phyloP scores from a whole-genome alignment of 805 yeast genomes.

The Cyberlindnera euphorbiiphila region DNA sequence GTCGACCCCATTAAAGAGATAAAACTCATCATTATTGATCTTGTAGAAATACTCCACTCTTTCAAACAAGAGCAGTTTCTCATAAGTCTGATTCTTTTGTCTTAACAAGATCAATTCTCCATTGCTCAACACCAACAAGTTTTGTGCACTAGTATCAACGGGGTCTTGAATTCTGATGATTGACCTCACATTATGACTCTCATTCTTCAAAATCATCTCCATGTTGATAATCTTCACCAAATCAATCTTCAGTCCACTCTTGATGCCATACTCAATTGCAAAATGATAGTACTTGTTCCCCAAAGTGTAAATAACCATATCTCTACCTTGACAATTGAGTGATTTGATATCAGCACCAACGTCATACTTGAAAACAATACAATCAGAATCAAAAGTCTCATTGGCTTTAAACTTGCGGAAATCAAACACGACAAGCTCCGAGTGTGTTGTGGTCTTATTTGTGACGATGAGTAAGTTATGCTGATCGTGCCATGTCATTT shows the following conservation, averaged over 20 bases:
- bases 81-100: slow-evolving; percentile 8
- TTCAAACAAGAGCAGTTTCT: slow-evolving; percentile 22
- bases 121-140: slow-evolving; percentile 23
- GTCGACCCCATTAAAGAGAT: slow-evolving; percentile 38
- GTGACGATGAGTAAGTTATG: slow-evolving; percentile 20
- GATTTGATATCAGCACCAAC: slow-evolving; percentile 18
- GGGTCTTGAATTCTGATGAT: slow-evolving; percentile 13
- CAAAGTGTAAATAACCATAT: slow-evolving; percentile 21
- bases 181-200: slow-evolving; percentile 9
- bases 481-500: slow-evolving; percentile 21
- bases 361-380: slow-evolving; percentile 30
- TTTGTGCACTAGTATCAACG: slow-evolving; percentile 11
- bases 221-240: slow-evolving; percentile 15
- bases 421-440: slow-evolving; percentile 26
- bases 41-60: slow-evolving; percentile 26
- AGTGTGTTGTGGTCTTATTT: slow-evolving; percentile 17
- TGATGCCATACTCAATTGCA: slow-evolving; percentile 15
- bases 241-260: slow-evolving; percentile 21
- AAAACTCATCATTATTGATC: slow-evolving; percentile 26
- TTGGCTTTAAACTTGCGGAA: slow-evolving; percentile 17
- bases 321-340: slow-evolving; percentile 22
- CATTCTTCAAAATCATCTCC: slow-evolving; percentile 16
- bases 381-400: slow-evolving; percentile 22
- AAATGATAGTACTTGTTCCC: slow-evolving; percentile 24
- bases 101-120: slow-evolving; percentile 26